These are phyloP conservation scores for Triangularia verruculosa DNA, from an alignment of 2,329 filamentous ascomycete species.

Conservation along the genomic window DNA sequence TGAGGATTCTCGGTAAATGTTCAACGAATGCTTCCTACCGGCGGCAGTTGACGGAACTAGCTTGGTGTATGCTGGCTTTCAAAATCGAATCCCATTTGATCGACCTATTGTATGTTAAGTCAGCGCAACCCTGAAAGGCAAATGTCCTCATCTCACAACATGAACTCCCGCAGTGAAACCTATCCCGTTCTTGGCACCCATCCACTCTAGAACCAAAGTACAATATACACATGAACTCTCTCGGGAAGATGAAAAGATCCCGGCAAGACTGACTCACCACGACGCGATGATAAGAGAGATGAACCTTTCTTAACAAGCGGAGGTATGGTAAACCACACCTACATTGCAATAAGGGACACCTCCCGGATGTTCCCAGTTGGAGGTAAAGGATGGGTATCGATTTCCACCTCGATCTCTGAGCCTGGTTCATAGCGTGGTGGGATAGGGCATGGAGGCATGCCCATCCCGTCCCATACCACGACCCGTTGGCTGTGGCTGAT, in stretches of 20 bases:
- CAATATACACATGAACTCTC: conserved; percentile 10
- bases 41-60: conserved; percentile 15
- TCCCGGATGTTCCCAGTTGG: conserved; percentile 16
- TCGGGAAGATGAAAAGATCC: not conserved
- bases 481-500: not conserved
- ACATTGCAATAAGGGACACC: not conserved
- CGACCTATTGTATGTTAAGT: not conserved
- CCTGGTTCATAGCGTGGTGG: conserved; percentile 2
- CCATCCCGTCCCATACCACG: conserved; percentile 20
- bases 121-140: not conserved
- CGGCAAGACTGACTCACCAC: conserved; percentile 1
- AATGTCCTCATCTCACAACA: not conserved
- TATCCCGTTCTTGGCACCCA: not conserved
- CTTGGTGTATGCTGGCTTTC: conserved; percentile 10
- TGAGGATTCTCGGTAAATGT: conserved; percentile 1
- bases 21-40: not conserved
- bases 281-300: conserved; percentile 14
- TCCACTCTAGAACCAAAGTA: not conserved
- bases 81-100: not conserved
- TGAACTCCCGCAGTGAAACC: not conserved
- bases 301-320: not conserved
- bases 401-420: not conserved
- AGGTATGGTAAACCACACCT: conserved; percentile 11
- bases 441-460: conserved; percentile 21
- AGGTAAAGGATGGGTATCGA: not conserved